Percentiles rank a stretch among this genome's conserved stretches.
phyloP scores from a whole-genome alignment of 31 red algal genomes.

The Endocladia muricata region DNA sequence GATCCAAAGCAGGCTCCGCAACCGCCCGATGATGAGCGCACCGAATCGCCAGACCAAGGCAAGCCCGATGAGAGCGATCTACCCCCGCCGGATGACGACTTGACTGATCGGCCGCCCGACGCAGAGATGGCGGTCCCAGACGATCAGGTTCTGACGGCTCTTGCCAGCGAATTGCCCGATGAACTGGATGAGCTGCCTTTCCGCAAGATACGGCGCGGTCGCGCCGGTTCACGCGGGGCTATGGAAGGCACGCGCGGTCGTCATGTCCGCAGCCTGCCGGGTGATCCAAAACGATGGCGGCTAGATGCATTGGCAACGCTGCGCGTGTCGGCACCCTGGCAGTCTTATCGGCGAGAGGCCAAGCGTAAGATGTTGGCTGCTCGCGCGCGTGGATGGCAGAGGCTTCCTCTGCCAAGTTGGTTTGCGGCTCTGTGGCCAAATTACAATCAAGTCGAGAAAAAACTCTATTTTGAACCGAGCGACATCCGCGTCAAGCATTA shows the following conservation, averaged over 20 bases:
- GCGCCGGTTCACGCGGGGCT: slow-evolving; percentile 78
- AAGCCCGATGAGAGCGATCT: slow-evolving; percentile 67
- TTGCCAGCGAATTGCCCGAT: too few relatives aligned
- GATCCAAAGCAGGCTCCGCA: slow-evolving; percentile 60
- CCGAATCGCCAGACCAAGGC: slow-evolving; percentile 49
- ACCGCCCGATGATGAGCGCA: slow-evolving; percentile 26
- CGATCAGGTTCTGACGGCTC: slow-evolving; percentile 77
- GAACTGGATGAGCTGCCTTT: slow-evolving; percentile 89
- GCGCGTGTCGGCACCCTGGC: slow-evolving; percentile 88
- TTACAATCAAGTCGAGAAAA: neutral
- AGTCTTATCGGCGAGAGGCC: too few relatives aligned
- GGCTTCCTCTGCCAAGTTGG: too few relatives aligned
- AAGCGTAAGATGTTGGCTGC: slow-evolving; percentile 36
- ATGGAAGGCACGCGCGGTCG: slow-evolving; percentile 90
- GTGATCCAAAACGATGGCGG: slow-evolving; percentile 68
- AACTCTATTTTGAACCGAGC: slow-evolving; percentile 83
- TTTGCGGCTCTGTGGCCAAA: too few relatives aligned
- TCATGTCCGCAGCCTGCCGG: slow-evolving; percentile 93
- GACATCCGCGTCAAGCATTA: slow-evolving; percentile 92
- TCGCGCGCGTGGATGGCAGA: neutral
- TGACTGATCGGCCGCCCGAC: slow-evolving; percentile 79
- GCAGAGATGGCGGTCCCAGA: slow-evolving; percentile 99
- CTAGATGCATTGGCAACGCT: slow-evolving; percentile 92
- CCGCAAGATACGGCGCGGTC: slow-evolving; percentile 77
- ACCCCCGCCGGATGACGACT: slow-evolving; percentile 66